A percentile compares a stretch with the other conserved stretches of the same genome.
phyloP scores from a whole-genome alignment of 495 filamentous ascomycete species.

The Talaromyces thailandensis region DNA sequence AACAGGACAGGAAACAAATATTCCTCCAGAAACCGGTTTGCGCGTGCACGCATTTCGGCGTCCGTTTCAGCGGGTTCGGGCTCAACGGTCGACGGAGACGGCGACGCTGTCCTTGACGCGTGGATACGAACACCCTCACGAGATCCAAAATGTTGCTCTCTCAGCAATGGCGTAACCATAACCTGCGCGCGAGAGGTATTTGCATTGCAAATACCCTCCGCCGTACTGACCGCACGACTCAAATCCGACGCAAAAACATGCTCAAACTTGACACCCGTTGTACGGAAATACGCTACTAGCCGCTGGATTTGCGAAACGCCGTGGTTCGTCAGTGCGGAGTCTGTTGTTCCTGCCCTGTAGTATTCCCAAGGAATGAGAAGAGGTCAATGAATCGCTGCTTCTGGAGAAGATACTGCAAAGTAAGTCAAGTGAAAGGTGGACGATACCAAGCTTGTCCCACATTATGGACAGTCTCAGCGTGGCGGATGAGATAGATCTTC shows the following conservation, averaged over 20 bases:
- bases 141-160: conserved; percentile 22
- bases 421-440: neutral
- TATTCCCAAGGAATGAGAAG: conserved; percentile 6
- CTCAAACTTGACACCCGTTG: conserved; percentile 34
- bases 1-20: conserved; percentile 50
- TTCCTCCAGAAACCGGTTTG: conserved; percentile 51
- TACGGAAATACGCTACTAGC: conserved; percentile 33
- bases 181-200: too few relatives aligned
- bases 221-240: conserved; percentile 60
- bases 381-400: neutral
- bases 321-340: conserved; percentile 75
- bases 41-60: conserved; percentile 52
- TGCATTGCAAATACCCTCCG: conserved; percentile 15
- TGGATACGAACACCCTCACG: conserved; percentile 12
- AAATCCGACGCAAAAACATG: conserved; percentile 76
- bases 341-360: conserved; percentile 63
- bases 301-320: conserved; percentile 65
- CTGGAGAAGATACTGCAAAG: neutral
- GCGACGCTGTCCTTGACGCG: neutral
- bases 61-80: conserved; percentile 31
- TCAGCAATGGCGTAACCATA: conserved; percentile 8
- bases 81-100: neutral
- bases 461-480: conserved; percentile 86
- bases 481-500: conserved; percentile 71
- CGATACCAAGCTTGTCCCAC: conserved; percentile 62